Evolutionary conservation across 176 grass and related monocot species (phyloP).

Genomic region (Musa itinerans): DNA sequence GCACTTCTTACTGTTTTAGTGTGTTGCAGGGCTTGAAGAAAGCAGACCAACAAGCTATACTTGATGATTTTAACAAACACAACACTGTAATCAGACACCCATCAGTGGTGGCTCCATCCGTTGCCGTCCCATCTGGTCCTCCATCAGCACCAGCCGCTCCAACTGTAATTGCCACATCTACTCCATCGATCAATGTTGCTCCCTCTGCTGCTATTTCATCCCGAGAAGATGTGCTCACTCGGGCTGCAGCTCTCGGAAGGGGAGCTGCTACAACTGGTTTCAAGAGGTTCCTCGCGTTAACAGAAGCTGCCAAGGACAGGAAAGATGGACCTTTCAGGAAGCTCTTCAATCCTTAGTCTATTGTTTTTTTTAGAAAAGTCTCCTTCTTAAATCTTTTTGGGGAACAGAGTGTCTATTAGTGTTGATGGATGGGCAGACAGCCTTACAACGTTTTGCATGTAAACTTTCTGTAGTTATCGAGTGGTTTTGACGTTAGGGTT

Average conservation of each 20-base stretch:
- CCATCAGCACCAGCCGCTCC: slow-evolving; percentile 25
- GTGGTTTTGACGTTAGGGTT: too few relatives aligned
- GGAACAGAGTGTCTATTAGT: neutral
- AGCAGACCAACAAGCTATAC: slow-evolving; percentile 81
- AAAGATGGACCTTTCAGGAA: slow-evolving; percentile 95
- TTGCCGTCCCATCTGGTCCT: slow-evolving; percentile 29
- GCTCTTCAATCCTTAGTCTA: slow-evolving; percentile 59
- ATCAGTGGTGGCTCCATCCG: slow-evolving; percentile 24
- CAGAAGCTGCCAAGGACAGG: slow-evolving; percentile 91
- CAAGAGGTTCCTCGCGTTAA: slow-evolving; percentile 95
- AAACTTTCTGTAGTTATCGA: too few relatives aligned
- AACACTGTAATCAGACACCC: slow-evolving; percentile 61
- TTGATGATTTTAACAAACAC: slow-evolving; percentile 95
- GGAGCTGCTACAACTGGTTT: slow-evolving; percentile 91
- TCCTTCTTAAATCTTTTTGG: neutral
- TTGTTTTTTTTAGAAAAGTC: slow-evolving; percentile 17
- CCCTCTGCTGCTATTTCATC: slow-evolving; percentile 49
- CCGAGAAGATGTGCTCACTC: slow-evolving; percentile 80
- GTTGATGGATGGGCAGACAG: neutral
- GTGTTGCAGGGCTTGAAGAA: slow-evolving; percentile 82
- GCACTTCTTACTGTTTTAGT: neutral
- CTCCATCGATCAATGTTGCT: slow-evolving; percentile 33
- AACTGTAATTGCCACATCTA: slow-evolving; percentile 19
- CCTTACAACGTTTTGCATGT: too few relatives aligned
- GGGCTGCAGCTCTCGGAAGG: slow-evolving; percentile 80